Percentiles rank a stretch among this genome's conserved stretches.
Conservation (phyloP, 1,139 yeast genomes). For the Starmera stellimalicola region DNA sequence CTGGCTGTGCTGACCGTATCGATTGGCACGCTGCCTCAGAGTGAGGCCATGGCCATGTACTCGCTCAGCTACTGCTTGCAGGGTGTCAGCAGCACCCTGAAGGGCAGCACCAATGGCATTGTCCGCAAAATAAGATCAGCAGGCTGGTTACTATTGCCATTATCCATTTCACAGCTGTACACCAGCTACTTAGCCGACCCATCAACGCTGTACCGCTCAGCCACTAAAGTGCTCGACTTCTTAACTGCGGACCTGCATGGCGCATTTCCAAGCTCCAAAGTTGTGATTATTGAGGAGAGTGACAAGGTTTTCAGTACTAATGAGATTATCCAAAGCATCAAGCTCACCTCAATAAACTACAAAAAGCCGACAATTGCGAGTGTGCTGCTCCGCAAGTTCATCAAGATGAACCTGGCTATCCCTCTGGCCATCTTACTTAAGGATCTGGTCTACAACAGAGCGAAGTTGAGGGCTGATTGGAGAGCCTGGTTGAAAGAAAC, state of each 20-base stretch:
- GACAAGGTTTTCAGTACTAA: not conserved
- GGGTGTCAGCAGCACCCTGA: not conserved
- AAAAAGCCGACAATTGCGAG: not conserved
- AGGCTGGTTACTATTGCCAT: not conserved
- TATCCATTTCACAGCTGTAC: not conserved
- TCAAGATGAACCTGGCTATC: not conserved
- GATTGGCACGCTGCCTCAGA: not conserved
- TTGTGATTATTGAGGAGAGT: not conserved
- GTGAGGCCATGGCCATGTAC: not conserved
- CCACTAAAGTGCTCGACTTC: not conserved
- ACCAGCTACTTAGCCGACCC: not conserved
- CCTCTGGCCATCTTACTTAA: not conserved
- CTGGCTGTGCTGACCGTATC: not conserved
- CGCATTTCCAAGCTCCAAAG: not conserved
- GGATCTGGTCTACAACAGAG: not conserved
- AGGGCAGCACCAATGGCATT: not conserved
- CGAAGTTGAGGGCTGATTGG: not conserved
- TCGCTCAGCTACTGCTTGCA: not conserved
- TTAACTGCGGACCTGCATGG: not conserved
- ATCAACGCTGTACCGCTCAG: not conserved
- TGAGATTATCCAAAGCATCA: not conserved
- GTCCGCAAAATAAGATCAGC: not conserved
- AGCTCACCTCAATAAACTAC: not conserved
- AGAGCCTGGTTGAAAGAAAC: not conserved
- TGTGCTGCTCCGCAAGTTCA: not conserved